Evolutionary conservation across 1,284 basidiomycete genomes (phyloP), one percentile per base, ranked within the genome.

Genomic region (Neotropicomus parvogracilis): DNA sequence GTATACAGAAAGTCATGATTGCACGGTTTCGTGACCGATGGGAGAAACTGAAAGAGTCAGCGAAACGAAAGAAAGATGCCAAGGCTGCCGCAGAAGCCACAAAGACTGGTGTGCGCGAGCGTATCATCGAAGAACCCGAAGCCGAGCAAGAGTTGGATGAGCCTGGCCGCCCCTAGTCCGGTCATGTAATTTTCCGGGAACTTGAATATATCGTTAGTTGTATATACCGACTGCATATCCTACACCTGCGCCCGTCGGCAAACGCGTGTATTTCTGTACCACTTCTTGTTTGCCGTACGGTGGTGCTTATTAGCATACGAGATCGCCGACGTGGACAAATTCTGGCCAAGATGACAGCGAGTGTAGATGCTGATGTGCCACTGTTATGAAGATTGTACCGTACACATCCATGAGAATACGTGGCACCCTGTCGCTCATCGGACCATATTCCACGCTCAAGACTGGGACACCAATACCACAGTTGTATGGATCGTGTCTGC

Each of bases 1-100:
- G 38, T 50, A 51, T 52, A 54, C 68, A 93, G 89, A 85, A 85
- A 79, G 75, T 78, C 13, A 87, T 91, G 76, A 85, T 92, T 54
- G 75, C 78, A 14, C 88, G 88, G 60, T 94, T 91, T 71, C 81
- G 85, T 39, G 90, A 87, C 63, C 76, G 88, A 49, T 93, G 91
- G 85, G 88, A 91, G 59, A 91, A 90, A 64, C 72, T 95, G 53
- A 94, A 94, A 64, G 83, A 88, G 56, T 86, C 84, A 24, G 86
- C 89, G 13, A 87, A 84, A 63, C 82, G 84, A 49, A 93, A 93
- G 72, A 89, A 90, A 65, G 87, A 90, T 62, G 86, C 85, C 12
- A 91, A 86, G 63, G 78, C 76, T n/a, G 77, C 77, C 4, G 77
- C 75, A 17, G 75, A 73, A 17, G 69, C 71, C 27, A 70, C 71